These are phyloP conservation scores for Penicillium odoratum DNA, from an alignment of 495 filamentous ascomycete genomes.

Conservation along the genomic window DNA sequence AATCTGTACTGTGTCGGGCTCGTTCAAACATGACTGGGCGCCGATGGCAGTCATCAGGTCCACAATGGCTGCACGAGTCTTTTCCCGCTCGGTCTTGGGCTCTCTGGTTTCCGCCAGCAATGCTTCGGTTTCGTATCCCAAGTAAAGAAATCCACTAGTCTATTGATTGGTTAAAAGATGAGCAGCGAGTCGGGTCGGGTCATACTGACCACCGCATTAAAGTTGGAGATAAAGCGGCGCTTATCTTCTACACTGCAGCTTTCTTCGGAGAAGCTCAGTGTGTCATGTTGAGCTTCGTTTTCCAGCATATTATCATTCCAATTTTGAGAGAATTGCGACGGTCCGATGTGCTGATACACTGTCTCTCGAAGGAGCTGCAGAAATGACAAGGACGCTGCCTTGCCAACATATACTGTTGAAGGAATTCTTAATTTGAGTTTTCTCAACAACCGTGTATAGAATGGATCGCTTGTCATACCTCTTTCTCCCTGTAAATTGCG, in stretches of 20 bases:
- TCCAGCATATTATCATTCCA: constrained; percentile 46
- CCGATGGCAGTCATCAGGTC: constrained; percentile 47
- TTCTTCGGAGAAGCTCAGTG: constrained; percentile 25
- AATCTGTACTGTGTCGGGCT: constrained; percentile 20
- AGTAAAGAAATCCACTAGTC: constrained; percentile 38
- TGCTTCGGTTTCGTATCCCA: constrained; percentile 15
- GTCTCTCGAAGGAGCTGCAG: constrained; percentile 43
- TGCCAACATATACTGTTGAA: constrained; percentile 41
- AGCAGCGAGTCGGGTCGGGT: constrained; percentile 9
- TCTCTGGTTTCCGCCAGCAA: constrained; percentile 11
- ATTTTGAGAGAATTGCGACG: constrained; percentile 43
- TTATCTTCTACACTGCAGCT: constrained; percentile 23
- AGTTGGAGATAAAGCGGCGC: constrained; percentile 28
- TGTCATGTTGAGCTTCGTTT: constrained; percentile 35
- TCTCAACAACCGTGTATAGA: background rate
- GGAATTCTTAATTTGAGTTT: background rate
- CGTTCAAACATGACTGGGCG: constrained; percentile 36
- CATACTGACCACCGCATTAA: constrained; percentile 30
- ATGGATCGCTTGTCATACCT: constrained; percentile 23
- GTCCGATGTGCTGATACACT: constrained; percentile 44
- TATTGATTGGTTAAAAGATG: constrained; percentile 5
- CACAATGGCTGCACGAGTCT: constrained; percentile 29
- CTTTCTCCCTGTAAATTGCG: constrained; percentile 38
- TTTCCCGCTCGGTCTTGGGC: constrained; percentile 21
- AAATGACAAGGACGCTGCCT: constrained; percentile 43